Conservation (phyloP, 371 early-diverging fungal species). For the Mucor indicus region DNA sequence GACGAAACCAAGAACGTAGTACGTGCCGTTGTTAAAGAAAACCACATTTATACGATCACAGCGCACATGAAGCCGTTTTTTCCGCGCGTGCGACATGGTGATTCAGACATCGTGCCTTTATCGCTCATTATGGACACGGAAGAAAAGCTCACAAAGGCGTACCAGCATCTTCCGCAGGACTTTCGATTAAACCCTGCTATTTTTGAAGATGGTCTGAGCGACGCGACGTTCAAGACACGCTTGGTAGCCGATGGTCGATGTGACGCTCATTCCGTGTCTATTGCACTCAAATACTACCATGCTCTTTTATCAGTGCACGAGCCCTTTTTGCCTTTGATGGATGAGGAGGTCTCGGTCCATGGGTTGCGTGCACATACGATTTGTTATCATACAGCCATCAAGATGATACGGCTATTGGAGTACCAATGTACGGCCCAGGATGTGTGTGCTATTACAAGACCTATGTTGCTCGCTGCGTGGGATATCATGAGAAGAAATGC, state of each 20-base stretch:
- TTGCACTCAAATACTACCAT: slow-evolving; percentile 26
- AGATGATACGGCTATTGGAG: slow-evolving; percentile 30
- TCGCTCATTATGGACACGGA: slow-evolving; percentile 23
- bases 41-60: slow-evolving; percentile 8
- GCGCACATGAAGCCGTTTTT: slow-evolving; percentile 13
- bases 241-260: slow-evolving; percentile 14
- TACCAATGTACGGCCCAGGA: slow-evolving; percentile 18
- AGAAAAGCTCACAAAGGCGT: slow-evolving; percentile 16
- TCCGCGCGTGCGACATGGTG: slow-evolving; percentile 14
- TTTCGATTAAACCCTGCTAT: slow-evolving; percentile 19
- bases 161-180: slow-evolving; percentile 16
- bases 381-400: slow-evolving; percentile 24
- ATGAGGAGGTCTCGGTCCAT: slow-evolving; percentile 11
- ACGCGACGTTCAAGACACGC: slow-evolving; percentile 24
- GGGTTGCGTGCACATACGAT: slow-evolving; percentile 27
- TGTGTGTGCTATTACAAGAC: slow-evolving; percentile 22
- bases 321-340: slow-evolving; percentile 27
- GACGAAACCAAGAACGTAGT: slow-evolving; percentile 20
- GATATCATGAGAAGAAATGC: slow-evolving; percentile 35
- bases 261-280: slow-evolving; percentile 15
- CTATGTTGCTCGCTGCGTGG: slow-evolving; percentile 30
- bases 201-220: slow-evolving; percentile 28
- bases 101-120: slow-evolving; percentile 22
- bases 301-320: slow-evolving; percentile 26
- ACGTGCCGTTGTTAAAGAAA: slow-evolving; percentile 25